These are phyloP conservation scores for Pichia sp. DNA, from an alignment of 1,139 yeast species.

Conservation along the genomic window DNA sequence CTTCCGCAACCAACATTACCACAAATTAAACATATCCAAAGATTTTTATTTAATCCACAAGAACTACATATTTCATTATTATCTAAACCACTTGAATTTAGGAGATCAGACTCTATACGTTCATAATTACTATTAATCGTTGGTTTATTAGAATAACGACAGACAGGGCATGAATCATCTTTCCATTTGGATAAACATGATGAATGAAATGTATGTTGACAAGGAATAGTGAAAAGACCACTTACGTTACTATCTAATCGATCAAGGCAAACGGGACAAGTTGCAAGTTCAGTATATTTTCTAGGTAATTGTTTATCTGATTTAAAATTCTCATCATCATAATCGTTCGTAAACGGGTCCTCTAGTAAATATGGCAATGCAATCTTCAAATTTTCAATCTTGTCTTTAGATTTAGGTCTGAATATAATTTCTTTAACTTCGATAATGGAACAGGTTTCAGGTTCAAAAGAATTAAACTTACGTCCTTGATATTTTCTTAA, in stretches of 20 bases:
- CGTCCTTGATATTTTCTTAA: slow-evolving; percentile 65
- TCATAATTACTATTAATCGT: neutral
- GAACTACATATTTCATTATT: slow-evolving; percentile 34
- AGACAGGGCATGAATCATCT: slow-evolving; percentile 89
- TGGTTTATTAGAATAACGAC: slow-evolving; percentile 58
- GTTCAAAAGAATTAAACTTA: slow-evolving; percentile 80
- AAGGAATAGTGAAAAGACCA: slow-evolving; percentile 81
- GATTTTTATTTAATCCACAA: slow-evolving; percentile 61
- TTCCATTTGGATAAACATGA: slow-evolving; percentile 85
- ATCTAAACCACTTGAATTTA: neutral
- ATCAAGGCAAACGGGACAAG: slow-evolving; percentile 92
- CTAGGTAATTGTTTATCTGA: slow-evolving; percentile 18
- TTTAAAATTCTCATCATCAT: neutral
- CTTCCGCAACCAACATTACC: slow-evolving; percentile 90
- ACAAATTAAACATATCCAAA: slow-evolving; percentile 90
- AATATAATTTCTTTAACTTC: slow-evolving; percentile 57
- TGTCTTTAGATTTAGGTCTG: slow-evolving; percentile 25
- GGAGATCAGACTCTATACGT: too few relatives aligned
- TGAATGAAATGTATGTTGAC: slow-evolving; percentile 93
- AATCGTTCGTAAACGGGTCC: slow-evolving; percentile 56
- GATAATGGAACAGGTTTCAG: slow-evolving; percentile 78
- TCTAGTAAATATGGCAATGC: slow-evolving; percentile 58
- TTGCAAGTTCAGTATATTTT: slow-evolving; percentile 59
- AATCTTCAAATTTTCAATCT: slow-evolving; percentile 19
- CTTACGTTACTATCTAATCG: slow-evolving; percentile 79